A percentile compares a stretch with the other conserved stretches of the same genome.
Evolutionary conservation across 257 asterid species (phyloP).

Genomic region (Lithospermum erythrorhizon): DNA sequence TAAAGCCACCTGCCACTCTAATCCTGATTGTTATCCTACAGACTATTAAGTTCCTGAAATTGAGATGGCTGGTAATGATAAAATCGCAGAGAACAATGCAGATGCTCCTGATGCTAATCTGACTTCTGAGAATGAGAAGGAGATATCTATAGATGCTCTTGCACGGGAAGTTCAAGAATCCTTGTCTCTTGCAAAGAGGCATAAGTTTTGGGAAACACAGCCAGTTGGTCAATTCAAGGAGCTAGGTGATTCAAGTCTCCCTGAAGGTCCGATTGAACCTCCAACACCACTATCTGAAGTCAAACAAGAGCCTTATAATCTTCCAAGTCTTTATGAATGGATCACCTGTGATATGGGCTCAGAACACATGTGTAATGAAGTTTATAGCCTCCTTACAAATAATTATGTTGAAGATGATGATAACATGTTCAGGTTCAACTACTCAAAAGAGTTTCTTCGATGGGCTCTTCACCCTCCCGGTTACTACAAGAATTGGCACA

Average conservation of each 20-base stretch:
- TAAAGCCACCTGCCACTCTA: not conserved
- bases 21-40: not conserved
- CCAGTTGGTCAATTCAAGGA: constrained; percentile 52
- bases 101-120: too few species aligned
- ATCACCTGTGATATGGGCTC: constrained; percentile 34
- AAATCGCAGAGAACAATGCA: too few species aligned
- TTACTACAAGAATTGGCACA: constrained; percentile 34
- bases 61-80: not conserved
- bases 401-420: constrained; percentile 51
- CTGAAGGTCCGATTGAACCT: constrained; percentile 45
- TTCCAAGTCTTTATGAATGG: constrained; percentile 47
- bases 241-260: constrained; percentile 29
- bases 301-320: constrained; percentile 48
- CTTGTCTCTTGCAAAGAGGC: constrained; percentile 35
- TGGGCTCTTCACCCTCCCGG: constrained; percentile 53
- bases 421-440: constrained; percentile 44
- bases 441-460: constrained; percentile 42
- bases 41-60: not conserved
- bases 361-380: constrained; percentile 42
- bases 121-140: too few species aligned
- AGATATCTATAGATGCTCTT: too few species aligned
- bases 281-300: constrained; percentile 38
- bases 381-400: constrained; percentile 28
- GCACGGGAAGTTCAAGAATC: too few species aligned
- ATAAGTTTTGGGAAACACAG: constrained; percentile 51